These are phyloP conservation scores for Nepenthes alata DNA, from an alignment of 179 eudicot species.

Conservation along the genomic window DNA sequence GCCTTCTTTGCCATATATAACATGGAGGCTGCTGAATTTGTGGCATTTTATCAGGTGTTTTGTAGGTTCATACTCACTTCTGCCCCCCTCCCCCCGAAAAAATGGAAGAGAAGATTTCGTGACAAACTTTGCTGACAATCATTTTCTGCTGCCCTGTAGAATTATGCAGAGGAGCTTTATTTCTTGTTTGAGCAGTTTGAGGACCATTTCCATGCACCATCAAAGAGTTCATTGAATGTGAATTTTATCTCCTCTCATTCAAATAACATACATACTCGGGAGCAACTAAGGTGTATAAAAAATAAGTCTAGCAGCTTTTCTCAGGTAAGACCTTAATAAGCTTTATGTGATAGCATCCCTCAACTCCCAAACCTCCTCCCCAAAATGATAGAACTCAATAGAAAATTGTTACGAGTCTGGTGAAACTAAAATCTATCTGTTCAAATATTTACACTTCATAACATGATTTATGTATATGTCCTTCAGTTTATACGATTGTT, in stretches of 20 bases:
- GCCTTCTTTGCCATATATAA: constrained; percentile 91
- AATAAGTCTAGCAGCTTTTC: constrained; percentile 63
- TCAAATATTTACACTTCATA: neutral
- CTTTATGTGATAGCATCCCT: neutral
- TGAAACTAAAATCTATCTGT: neutral
- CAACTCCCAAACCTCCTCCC: no score
- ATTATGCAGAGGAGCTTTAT: constrained; percentile 85
- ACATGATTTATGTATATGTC: neutral
- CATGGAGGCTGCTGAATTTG: constrained; percentile 87
- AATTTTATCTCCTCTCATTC: constrained; percentile 83
- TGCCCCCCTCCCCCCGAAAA: no score
- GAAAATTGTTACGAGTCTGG: no score
- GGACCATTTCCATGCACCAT: constrained; percentile 67
- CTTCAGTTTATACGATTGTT: neutral
- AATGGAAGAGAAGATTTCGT: neutral
- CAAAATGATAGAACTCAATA: no score
- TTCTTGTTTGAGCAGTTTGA: constrained; percentile 66
- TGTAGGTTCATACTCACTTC: neutral
- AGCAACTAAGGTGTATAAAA: constrained; percentile 59
- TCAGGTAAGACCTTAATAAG: constrained; percentile 38
- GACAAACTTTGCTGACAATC: constrained; percentile 7
- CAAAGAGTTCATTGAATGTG: constrained; percentile 53
- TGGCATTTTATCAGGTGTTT: constrained; percentile 83
- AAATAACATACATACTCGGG: constrained; percentile 71
- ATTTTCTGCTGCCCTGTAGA: constrained; percentile 33